phyloP scores from a whole-genome alignment of 805 yeast genomes.

The Spathaspora boniae region DNA sequence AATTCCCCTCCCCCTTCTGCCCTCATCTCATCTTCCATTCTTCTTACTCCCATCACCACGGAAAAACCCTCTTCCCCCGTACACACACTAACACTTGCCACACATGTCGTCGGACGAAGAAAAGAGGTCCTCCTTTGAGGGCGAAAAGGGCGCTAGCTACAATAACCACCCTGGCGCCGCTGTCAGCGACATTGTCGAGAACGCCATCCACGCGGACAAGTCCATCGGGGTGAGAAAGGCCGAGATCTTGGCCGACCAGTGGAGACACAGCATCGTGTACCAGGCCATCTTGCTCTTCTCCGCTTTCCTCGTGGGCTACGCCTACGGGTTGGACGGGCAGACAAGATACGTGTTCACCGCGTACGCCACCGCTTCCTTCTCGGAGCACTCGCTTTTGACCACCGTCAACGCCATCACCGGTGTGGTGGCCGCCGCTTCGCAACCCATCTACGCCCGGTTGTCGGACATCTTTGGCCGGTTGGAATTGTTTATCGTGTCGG shows the following conservation, averaged over 20 bases:
- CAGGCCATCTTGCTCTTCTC: slow-evolving; percentile 44
- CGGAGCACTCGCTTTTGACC: slow-evolving; percentile 52
- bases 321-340: slow-evolving; percentile 56
- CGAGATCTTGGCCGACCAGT: slow-evolving; percentile 53
- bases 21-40: too few relatives aligned
- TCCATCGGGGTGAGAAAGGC: slow-evolving; percentile 54
- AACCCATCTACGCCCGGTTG: slow-evolving; percentile 59
- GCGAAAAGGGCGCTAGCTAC: too few relatives aligned
- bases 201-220: slow-evolving; percentile 13
- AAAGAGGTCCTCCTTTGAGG: too few relatives aligned
- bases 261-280: slow-evolving; percentile 26
- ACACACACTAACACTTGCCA: too few relatives aligned
- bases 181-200: slow-evolving; percentile 5
- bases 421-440: slow-evolving; percentile 66
- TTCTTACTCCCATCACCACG: too few relatives aligned
- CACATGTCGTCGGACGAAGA: too few relatives aligned
- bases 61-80: too few relatives aligned
- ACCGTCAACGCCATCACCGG: slow-evolving; percentile 56
- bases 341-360: slow-evolving; percentile 41
- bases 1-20: too few relatives aligned
- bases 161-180: too few relatives aligned
- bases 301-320: slow-evolving; percentile 54
- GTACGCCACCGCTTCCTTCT: slow-evolving; percentile 54
- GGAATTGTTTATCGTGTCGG: slow-evolving; percentile 45
- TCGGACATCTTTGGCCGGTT: slow-evolving; percentile 68